Base-by-base conservation (phyloP, 352 stramenopile species). In the Plasmopara muralis region DNA sequence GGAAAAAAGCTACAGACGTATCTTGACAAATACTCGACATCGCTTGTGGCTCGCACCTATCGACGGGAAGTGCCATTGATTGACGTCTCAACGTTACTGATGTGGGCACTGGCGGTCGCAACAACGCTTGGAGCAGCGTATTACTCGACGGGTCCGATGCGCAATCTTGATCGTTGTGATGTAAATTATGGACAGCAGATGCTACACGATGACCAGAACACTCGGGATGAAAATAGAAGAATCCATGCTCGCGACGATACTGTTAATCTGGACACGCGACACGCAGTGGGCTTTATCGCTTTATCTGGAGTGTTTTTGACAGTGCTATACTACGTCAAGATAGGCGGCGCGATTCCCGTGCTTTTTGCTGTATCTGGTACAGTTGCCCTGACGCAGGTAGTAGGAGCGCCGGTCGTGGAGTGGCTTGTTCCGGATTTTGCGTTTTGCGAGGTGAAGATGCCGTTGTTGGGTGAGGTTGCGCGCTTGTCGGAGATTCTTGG, bases 251-350 rank as follows among this genome's bases (percentile, higher is more conserved):
- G 25, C 5, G 55, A 74, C 2, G 65, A 75, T 2, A 60, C 84
- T n/a, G 83, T 66, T 66, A 74, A 88, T 43, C 60, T 90, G n/a
- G 76, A 87, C 28, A 53, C 66, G 15, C 61, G 62, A 50, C 72
- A 85, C 31, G 80, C 80, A 0, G 60, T 91, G 6, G 67, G 57
- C 5, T 91, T 91, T 48, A 87, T 91, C 30, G 47, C 68, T 28
- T 63, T 70, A 28, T 77, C 77, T 6, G 78, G 71, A 0, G 44
- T 74, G 5, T 84, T 87, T 49, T 63, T 91, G 44, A 83, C 72
- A 12, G 28, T 89, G 1, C 76, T 89, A 6, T 91, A 85, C 58
- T 91, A 77, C 43, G 62, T 89, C 16, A 85, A 87, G 35, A 58
- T 85, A 41, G 66, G 63, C 10, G 58, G 65, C 14, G 43, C 76